Conservation (phyloP, 345 rosid species). For the Rubroshorea leprosula region DNA sequence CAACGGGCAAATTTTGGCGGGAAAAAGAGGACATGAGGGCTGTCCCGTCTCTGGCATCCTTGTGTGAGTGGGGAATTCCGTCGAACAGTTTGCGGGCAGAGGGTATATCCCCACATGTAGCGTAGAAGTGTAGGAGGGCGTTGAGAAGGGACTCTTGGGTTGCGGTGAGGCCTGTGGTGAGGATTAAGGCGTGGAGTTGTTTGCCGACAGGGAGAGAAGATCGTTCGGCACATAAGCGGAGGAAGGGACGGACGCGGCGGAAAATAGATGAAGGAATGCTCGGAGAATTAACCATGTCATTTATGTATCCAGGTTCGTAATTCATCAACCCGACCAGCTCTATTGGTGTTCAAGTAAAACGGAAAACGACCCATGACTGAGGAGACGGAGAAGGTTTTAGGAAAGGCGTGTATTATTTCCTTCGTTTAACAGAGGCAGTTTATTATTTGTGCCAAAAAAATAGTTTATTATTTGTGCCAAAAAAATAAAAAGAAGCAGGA, state of each 20-base stretch:
- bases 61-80: conserved; percentile 52
- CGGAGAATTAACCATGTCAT: conserved; percentile 33
- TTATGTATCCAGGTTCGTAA: too few species aligned
- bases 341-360: too few species aligned
- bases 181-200: conserved; percentile 52
- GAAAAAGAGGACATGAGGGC: conserved; percentile 48
- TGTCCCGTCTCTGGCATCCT: conserved; percentile 72
- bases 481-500: too few species aligned
- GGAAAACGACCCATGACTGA: too few species aligned
- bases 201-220: conserved; percentile 42
- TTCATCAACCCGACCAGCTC: too few species aligned
- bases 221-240: conserved; percentile 44
- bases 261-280: conserved; percentile 11
- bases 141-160: conserved; percentile 46
- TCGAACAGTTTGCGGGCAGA: conserved; percentile 61
- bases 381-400: too few species aligned
- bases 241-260: conserved; percentile 41
- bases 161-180: conserved; percentile 38
- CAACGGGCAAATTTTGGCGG: conserved; percentile 18
- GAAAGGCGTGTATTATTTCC: too few species aligned
- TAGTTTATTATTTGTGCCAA: too few species aligned
- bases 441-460: too few species aligned
- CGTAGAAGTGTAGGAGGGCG: conserved; percentile 51
- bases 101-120: conserved; percentile 28
- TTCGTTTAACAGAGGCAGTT: too few species aligned